A percentile compares a stretch with the other conserved stretches of the same genome.
Conservation (phyloP, 2,329 filamentous ascomycete genomes). For the Trematosphaeria pertusa region DNA sequence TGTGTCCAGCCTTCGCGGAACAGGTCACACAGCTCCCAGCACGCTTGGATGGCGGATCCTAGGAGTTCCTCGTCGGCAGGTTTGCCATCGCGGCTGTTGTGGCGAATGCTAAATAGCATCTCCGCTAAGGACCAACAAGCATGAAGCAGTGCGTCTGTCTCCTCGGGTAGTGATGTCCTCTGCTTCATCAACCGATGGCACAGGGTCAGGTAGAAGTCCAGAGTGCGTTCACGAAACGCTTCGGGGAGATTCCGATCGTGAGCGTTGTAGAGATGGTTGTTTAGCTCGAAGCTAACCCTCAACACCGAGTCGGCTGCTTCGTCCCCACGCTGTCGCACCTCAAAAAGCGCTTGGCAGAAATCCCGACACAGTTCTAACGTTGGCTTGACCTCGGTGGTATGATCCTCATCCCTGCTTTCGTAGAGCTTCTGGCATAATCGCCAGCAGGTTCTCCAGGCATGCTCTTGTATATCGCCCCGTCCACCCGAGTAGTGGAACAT, state of each 20-base stretch:
- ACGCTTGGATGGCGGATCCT: slow-evolving; percentile 87
- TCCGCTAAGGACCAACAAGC: slow-evolving; percentile 92
- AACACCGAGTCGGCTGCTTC: slow-evolving; percentile 85
- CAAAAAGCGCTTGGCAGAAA: slow-evolving; percentile 91
- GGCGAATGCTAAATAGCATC: slow-evolving; percentile 89
- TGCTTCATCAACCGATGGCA: slow-evolving; percentile 98
- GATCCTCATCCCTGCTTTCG: slow-evolving; percentile 75
- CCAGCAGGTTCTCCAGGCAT: slow-evolving; percentile 95
- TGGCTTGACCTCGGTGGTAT: slow-evolving; percentile 71
- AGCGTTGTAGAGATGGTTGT: slow-evolving; percentile 93
- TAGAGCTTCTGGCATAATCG: slow-evolving; percentile 89
- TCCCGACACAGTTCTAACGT: slow-evolving; percentile 88
- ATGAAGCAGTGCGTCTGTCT: slow-evolving; percentile 82
- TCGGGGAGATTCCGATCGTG: slow-evolving; percentile 85
- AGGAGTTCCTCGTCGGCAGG: slow-evolving; percentile 82
- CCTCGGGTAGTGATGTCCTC: slow-evolving; percentile 75
- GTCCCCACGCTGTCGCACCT: slow-evolving; percentile 78
- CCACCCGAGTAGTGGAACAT: slow-evolving; percentile 75
- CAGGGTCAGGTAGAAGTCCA: slow-evolving; percentile 93
- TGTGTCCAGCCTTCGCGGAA: slow-evolving; percentile 93
- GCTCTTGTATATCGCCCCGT: slow-evolving; percentile 79
- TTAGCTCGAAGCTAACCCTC: slow-evolving; percentile 91
- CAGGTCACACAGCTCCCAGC: slow-evolving; percentile 93
- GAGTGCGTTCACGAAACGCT: slow-evolving; percentile 83
- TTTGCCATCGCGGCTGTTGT: slow-evolving; percentile 77